phyloP scores from a whole-genome alignment of 345 rosid genomes.

The Eucalyptus caleyi region DNA sequence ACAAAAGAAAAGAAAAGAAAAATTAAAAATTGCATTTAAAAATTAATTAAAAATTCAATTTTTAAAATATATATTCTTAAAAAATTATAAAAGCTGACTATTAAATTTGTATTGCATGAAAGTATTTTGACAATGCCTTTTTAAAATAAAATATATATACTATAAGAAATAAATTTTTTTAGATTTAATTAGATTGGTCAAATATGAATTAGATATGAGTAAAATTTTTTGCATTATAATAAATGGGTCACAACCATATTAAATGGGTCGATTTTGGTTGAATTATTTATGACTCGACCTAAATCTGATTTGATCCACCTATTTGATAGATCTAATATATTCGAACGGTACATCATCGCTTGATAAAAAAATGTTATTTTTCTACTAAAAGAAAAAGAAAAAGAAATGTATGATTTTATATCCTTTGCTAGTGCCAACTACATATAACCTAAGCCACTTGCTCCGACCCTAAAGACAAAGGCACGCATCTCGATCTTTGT shows the following conservation, averaged over 20 bases:
- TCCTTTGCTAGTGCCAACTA: not conserved
- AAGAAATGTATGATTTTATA: not conserved
- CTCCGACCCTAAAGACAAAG: not conserved
- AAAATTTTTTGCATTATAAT: rapidly evolving
- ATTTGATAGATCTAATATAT: not conserved
- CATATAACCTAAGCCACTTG: not conserved
- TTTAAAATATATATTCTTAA: rapidly evolving
- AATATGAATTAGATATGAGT: no score
- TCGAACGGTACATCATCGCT: rapidly evolving
- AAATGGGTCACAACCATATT: no score
- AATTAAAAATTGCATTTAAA: no score
- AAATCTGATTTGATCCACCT: no score
- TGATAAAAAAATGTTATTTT: not conserved
- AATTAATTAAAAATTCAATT: no score
- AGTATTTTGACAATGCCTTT: no score
- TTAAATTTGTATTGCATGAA: no score
- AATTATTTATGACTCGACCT: no score
- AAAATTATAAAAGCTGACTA: no score
- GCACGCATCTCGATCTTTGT: not conserved
- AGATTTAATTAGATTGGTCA: no score
- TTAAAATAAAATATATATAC: no score
- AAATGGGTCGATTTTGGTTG: no score
- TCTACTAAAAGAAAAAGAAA: not conserved
- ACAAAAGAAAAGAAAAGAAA: rapidly evolving
- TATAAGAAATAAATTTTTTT: rapidly evolving